Percentiles rank a stretch among this genome's conserved stretches.
Evolutionary conservation across 495 filamentous ascomycete genomes (phyloP).

Genomic region (Friedmanniomyces simplex): DNA sequence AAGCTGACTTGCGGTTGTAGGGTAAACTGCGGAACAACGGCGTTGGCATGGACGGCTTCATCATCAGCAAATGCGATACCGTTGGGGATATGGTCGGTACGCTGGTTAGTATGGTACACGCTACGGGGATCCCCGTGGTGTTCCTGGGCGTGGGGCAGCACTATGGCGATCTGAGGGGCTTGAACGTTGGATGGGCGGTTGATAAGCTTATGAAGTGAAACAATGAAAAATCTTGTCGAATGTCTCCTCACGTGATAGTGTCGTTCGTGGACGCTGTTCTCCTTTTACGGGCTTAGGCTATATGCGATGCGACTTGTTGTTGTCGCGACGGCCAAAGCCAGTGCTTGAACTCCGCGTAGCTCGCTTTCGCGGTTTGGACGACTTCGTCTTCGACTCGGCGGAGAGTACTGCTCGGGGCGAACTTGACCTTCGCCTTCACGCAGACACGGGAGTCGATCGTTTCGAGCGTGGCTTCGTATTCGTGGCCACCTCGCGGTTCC

Average conservation of each 20-base stretch:
- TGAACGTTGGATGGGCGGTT: slow-evolving; percentile 88
- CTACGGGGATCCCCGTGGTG: slow-evolving; percentile 79
- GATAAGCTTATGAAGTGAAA: slow-evolving; percentile 53
- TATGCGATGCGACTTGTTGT: not conserved
- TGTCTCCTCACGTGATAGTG: too few relatives aligned
- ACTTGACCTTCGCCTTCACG: slow-evolving; percentile 35
- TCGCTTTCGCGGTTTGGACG: not conserved
- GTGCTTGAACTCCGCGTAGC: slow-evolving; percentile 16
- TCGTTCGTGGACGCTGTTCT: too few relatives aligned
- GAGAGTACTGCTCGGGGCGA: slow-evolving; percentile 4
- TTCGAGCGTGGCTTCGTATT: slow-evolving; percentile 38
- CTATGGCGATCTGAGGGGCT: slow-evolving; percentile 86
- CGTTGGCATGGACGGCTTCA: slow-evolving; percentile 72
- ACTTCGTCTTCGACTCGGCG: slow-evolving; percentile 8
- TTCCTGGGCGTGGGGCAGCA: slow-evolving; percentile 95
- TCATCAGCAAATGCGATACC: slow-evolving; percentile 97
- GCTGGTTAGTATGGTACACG: slow-evolving; percentile 93
- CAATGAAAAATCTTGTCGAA: too few relatives aligned
- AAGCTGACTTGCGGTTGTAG: not conserved
- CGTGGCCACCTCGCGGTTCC: slow-evolving; percentile 6
- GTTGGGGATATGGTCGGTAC: slow-evolving; percentile 98
- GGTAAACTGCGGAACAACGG: slow-evolving; percentile 37
- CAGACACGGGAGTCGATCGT: slow-evolving; percentile 48
- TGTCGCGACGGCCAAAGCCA: slow-evolving; percentile 22
- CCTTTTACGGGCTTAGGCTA: too few relatives aligned